Evolutionary conservation across 2,329 filamentous ascomycete species (phyloP).

Genomic region (Calycina herbarum): DNA sequence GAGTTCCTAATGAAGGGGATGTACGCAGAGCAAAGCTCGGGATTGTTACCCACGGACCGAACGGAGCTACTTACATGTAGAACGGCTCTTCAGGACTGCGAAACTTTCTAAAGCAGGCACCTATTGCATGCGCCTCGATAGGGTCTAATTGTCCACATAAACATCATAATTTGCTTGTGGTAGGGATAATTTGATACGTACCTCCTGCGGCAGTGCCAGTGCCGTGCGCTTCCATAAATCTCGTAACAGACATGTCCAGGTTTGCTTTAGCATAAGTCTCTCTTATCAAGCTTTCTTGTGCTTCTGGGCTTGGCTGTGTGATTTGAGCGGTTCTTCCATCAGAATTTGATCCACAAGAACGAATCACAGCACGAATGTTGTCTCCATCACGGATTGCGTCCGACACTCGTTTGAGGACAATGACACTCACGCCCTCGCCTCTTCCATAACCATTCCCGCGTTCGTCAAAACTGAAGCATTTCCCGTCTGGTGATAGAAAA

Average conservation of each 20-base stretch:
- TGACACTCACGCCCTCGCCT: constrained; percentile 59
- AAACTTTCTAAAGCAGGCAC: neutral
- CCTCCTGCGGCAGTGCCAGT: constrained; percentile 14
- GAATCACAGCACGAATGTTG: constrained; percentile 51
- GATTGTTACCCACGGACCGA: neutral
- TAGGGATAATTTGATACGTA: neutral
- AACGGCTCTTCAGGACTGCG: constrained; percentile 39
- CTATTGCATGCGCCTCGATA: constrained; percentile 21
- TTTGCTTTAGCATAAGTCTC: constrained; percentile 10
- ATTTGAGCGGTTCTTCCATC: constrained; percentile 47
- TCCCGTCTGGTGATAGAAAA: constrained; percentile 28
- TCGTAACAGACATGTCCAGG: constrained; percentile 9
- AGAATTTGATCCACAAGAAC: constrained; percentile 43
- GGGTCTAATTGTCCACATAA: neutral
- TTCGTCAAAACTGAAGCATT: constrained; percentile 52
- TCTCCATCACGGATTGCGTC: constrained; percentile 60
- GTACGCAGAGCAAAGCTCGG: too few relatives aligned
- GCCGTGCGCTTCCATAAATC: constrained; percentile 21
- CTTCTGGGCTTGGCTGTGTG: constrained; percentile 44
- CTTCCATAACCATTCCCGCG: constrained; percentile 61
- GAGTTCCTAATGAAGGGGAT: too few relatives aligned
- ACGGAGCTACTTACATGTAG: constrained; percentile 21
- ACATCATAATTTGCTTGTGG: neutral
- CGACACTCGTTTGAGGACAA: constrained; percentile 58
- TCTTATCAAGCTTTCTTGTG: constrained; percentile 39